Evolutionary conservation across 2,329 filamentous ascomycete species (phyloP), one percentile per base, ranked within the genome.

Genomic region (Periglandula ipomoeae): DNA sequence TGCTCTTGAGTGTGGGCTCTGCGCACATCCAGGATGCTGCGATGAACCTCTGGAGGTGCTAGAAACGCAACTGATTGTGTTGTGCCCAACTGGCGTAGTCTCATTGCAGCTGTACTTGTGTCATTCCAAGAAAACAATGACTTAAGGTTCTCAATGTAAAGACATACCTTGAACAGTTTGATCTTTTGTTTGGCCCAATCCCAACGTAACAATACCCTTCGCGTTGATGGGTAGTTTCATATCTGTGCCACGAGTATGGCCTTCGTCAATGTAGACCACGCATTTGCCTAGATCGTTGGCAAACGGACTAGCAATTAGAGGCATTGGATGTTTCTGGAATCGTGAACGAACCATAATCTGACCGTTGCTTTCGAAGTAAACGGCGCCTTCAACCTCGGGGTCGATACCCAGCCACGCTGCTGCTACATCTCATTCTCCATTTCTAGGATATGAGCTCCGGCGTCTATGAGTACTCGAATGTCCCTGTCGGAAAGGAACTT

Each of bases 361-460:
- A 39, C 84, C 76, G 2, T 71, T 52, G 0, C 74, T 65, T 48
- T 78, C 66, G 48, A 84, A 77, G 55, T 76, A 88, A 0, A 87
- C 68, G 0, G 70, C 73, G 0, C 56, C 62, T 17, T 59, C 41
- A 0, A 51, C 50, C 5, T 37, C 19, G 1, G 34, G 20, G 1
- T 24, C 15, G 10, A 52, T 2, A 0, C 49, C 15, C 2, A 87
- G 60, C 82, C 81, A 86, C 1, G 54, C 48, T 11, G 56, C 50
- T 0, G 79, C 79, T 2, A 85, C 67, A 2, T 73, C 62, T 65
- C 4, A 53, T 86, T 86, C 26, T 66, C 68, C 0, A 82, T 61
- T 34, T 88, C 83, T 0, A 89, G 58, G 5, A 89, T 76, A 43
- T 82, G 79, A 0, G 85, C 84, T 0, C 85, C 85, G 0, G 84